Percentiles rank a stretch among this genome's conserved stretches.
phyloP scores from a whole-genome alignment of 2,329 filamentous ascomycete genomes.

The Ceratocystis papillata region DNA sequence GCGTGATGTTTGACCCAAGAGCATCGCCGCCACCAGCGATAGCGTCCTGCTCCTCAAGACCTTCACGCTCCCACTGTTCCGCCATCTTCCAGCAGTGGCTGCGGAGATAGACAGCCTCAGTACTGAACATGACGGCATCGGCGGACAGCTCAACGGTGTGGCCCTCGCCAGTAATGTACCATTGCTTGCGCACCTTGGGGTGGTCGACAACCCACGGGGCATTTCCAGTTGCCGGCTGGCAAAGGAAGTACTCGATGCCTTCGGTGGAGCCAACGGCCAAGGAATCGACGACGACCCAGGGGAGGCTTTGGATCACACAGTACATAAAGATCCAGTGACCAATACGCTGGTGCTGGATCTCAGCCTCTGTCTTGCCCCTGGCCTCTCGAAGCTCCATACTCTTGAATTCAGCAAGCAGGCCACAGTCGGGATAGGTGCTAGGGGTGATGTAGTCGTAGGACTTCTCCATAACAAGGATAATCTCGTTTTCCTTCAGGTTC shows the following conservation, averaged over 20 bases:
- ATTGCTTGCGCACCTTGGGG: conserved; percentile 53
- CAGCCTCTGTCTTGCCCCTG: conserved; percentile 51
- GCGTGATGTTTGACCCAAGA: conserved; percentile 23
- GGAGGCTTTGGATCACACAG: conserved; percentile 63
- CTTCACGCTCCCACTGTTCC: conserved; percentile 38
- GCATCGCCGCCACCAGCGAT: neutral
- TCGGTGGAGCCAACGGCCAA: conserved; percentile 57
- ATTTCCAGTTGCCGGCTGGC: conserved; percentile 60
- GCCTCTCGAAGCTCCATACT: conserved; percentile 61
- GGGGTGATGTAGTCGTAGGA: conserved; percentile 66
- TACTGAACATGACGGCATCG: conserved; percentile 50
- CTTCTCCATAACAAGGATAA: conserved; percentile 63
- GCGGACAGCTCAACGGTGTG: conserved; percentile 45
- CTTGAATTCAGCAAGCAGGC: conserved; percentile 60
- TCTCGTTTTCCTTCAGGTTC: conserved; percentile 68
- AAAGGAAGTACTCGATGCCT: conserved; percentile 72
- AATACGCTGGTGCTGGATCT: conserved; percentile 59
- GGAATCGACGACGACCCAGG: conserved; percentile 66
- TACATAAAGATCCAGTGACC: conserved; percentile 78
- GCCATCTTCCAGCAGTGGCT: conserved; percentile 47
- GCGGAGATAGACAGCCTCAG: conserved; percentile 50
- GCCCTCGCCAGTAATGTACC: conserved; percentile 63
- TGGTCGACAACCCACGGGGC: conserved; percentile 63
- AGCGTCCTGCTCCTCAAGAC: conserved; percentile 27
- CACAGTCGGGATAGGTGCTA: conserved; percentile 32